Evolutionary conservation across 2,329 filamentous ascomycete genomes (phyloP), one percentile per base, ranked within the genome.

Genomic region (Cercospora sp.): DNA sequence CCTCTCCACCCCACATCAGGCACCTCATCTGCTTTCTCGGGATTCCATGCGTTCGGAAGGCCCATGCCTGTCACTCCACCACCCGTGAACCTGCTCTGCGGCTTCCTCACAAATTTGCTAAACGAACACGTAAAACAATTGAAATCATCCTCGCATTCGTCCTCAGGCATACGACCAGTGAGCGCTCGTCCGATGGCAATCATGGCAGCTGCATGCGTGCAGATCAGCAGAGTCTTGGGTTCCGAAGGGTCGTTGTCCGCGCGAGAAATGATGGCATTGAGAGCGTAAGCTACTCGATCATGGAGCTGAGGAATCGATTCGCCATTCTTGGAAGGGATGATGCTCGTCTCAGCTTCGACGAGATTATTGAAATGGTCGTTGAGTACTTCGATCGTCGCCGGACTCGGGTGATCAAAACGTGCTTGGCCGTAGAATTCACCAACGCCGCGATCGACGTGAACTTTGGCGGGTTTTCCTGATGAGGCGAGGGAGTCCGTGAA

Each of bases 401-500:
- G 93, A 16, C 86, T 85, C 0, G 95, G 95, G 76, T 98, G 95
- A 65, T 91, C 86, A 80, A 97, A 97, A 68, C 89, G 88, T 16
- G 94, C 93, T 59, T 88, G 85, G 28, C 95, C 95, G 79, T 95
- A 98, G 90, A 95, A 98, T 82, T 99, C 95, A 69, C 92, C 81
- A 74, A 85, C 73, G 75, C 84, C 70, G 74, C 82, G 73, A 77
- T 83, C 67, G 75, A 83, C 70, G 49, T 76, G 72, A 59, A 79
- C 72, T 18, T 66, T 65, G 16, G 71, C 26, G 5, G 57, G 69
- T 28, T 70, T 65, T 30, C 69, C 68, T 34, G 70, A 66, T 66
- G 67, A 68, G 80, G 76, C 60, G 81, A 88, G 82, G 10, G 78
- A 78, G n/a, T 82, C 79, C 60, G 89, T 82, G 73, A 90, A 90